phyloP scores from a whole-genome alignment of 2,329 filamentous ascomycete genomes.

The Aspergillus texensis region DNA sequence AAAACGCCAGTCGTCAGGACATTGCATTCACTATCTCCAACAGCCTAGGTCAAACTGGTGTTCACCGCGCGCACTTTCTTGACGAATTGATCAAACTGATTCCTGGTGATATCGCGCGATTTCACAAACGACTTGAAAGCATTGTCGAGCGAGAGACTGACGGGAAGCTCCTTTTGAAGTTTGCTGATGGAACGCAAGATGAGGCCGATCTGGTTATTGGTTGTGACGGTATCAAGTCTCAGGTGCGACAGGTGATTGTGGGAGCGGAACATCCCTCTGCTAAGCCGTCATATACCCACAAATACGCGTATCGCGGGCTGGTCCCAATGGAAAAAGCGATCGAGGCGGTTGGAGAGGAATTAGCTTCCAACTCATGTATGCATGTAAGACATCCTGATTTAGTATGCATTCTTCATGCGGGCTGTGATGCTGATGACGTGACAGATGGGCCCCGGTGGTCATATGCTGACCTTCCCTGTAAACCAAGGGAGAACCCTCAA shows the following conservation, averaged over 20 bases:
- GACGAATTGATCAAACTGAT: slow-evolving; percentile 39
- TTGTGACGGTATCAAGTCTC: slow-evolving; percentile 54
- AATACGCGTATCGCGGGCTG: slow-evolving; percentile 56
- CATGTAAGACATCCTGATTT: slow-evolving; percentile 23
- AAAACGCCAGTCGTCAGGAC: slow-evolving; percentile 18
- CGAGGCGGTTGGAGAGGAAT: slow-evolving; percentile 49
- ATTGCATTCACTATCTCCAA: slow-evolving; percentile 29
- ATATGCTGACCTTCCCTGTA: slow-evolving; percentile 55
- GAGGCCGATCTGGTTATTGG: slow-evolving; percentile 50
- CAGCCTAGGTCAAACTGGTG: slow-evolving; percentile 26
- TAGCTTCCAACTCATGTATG: slow-evolving; percentile 40
- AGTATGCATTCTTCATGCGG: background rate
- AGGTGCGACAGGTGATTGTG: slow-evolving; percentile 49
- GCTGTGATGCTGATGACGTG: background rate
- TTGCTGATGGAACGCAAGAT: slow-evolving; percentile 47
- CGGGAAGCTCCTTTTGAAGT: slow-evolving; percentile 41
- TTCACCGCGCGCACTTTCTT: slow-evolving; percentile 37
- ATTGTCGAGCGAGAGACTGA: slow-evolving; percentile 13
- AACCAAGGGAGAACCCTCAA: slow-evolving; percentile 53
- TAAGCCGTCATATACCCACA: slow-evolving; percentile 53
- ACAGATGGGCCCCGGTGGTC: slow-evolving; percentile 45
- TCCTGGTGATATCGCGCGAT: slow-evolving; percentile 27
- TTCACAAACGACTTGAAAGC: slow-evolving; percentile 31
- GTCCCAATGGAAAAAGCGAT: slow-evolving; percentile 53
- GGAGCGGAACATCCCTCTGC: slow-evolving; percentile 45